Percentiles rank a stretch among this genome's conserved stretches.
These are phyloP conservation scores for Platanus orientalis DNA, from an alignment of 164 flowering plant genomes.

Conservation along the genomic window DNA sequence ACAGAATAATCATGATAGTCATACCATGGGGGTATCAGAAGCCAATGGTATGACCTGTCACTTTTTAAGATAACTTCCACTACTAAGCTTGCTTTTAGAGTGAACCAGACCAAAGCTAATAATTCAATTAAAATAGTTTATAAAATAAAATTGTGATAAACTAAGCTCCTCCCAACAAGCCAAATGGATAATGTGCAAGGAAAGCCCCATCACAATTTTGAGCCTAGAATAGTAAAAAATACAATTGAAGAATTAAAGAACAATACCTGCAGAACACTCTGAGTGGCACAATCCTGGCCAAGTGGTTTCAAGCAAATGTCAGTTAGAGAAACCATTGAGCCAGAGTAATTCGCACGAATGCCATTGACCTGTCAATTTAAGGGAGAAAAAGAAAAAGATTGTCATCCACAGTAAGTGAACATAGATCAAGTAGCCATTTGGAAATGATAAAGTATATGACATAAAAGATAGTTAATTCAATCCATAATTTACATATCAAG, in stretches of 20 bases:
- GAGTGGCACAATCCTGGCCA: constrained; percentile 88
- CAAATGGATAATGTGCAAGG: too few relatives aligned
- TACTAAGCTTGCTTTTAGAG: too few relatives aligned
- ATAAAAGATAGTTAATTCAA: neutral
- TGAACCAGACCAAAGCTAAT: too few relatives aligned
- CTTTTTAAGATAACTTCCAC: too few relatives aligned
- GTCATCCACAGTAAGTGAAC: neutral
- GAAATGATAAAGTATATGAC: neutral
- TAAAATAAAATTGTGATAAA: too few relatives aligned
- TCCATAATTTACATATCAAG: constrained; percentile 2
- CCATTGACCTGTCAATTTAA: constrained; percentile 59
- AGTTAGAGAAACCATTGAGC: constrained; percentile 57
- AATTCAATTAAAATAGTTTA: too few relatives aligned
- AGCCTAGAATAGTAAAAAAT: too few relatives aligned
- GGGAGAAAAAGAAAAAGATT: neutral
- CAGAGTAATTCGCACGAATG: constrained; percentile 76
- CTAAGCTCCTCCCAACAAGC: too few relatives aligned
- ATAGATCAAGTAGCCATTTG: neutral
- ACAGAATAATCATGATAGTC: too few relatives aligned
- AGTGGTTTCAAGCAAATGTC: constrained; percentile 96
- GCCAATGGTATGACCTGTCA: too few relatives aligned
- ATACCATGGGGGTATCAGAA: too few relatives aligned
- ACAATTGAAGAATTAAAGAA: neutral
- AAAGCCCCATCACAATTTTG: too few relatives aligned
- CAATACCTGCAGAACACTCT: constrained; percentile 84